Evolutionary conservation across 2,329 filamentous ascomycete species (phyloP).

Genomic region (Fusarium irregulare): DNA sequence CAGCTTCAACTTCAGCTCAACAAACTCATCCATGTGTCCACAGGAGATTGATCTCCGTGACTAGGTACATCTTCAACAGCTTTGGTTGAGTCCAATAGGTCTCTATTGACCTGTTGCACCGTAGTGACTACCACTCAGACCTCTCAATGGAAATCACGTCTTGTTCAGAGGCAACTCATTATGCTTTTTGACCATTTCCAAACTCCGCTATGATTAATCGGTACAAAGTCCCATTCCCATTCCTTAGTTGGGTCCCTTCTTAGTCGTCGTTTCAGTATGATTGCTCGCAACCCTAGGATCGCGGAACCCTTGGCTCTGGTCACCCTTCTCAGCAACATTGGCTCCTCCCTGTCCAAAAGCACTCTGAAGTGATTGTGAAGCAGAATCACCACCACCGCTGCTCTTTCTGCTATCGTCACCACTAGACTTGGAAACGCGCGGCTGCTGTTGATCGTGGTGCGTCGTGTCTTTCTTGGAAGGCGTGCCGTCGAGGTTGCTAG

Average conservation of each 20-base stretch:
- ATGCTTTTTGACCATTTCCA: background rate
- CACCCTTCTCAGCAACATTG: slow-evolving; percentile 17
- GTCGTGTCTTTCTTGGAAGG: slow-evolving; percentile 23
- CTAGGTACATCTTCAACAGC: background rate
- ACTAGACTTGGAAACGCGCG: slow-evolving; percentile 16
- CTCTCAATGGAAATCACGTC: background rate
- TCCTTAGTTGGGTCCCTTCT: slow-evolving; percentile 9
- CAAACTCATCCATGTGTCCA: slow-evolving; percentile 15
- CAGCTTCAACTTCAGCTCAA: slow-evolving; percentile 18
- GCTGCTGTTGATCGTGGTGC: slow-evolving; percentile 21
- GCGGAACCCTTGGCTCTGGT: slow-evolving; percentile 23
- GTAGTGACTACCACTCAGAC: background rate
- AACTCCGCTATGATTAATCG: slow-evolving; percentile 23
- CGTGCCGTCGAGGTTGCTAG: slow-evolving; percentile 32
- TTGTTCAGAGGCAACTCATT: background rate
- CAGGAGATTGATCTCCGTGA: slow-evolving; percentile 29
- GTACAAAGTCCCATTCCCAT: background rate
- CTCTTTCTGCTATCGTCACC: background rate
- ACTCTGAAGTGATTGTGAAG: slow-evolving; percentile 2
- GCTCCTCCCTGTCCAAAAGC: slow-evolving; percentile 24
- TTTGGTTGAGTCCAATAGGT: background rate
- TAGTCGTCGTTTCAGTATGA: slow-evolving; percentile 28
- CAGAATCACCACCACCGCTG: background rate
- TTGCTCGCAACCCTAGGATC: slow-evolving; percentile 31
- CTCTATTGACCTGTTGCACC: background rate